phyloP scores from a whole-genome alignment of 306 rosid genomes.

The Vigna unguiculata region DNA sequence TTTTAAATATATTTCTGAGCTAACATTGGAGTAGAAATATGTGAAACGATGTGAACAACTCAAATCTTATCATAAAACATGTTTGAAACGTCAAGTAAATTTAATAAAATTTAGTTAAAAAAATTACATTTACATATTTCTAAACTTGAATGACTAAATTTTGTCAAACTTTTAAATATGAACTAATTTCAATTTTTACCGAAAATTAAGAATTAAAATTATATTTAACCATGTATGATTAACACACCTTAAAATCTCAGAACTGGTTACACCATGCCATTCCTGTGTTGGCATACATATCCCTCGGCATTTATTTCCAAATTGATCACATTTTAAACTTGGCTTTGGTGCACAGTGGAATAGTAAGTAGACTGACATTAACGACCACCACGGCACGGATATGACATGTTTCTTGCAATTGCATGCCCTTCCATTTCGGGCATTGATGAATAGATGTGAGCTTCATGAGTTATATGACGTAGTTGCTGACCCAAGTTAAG shows the following conservation, averaged over 20 bases:
- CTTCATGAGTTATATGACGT: background rate
- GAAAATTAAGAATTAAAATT: no score
- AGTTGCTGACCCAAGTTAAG: background rate
- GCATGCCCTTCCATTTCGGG: background rate
- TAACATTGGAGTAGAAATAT: no score
- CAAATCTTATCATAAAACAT: no score
- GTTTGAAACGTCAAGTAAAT: no score
- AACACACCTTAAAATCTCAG: background rate
- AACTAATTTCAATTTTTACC: no score
- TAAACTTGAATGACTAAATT: no score
- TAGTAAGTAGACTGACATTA: background rate
- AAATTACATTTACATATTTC: no score
- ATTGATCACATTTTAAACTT: constrained; percentile 33
- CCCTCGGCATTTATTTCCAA: background rate
- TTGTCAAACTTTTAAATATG: no score
- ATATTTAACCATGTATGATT: no score
- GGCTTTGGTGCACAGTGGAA: background rate
- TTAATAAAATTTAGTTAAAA: no score
- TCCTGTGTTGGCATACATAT: background rate
- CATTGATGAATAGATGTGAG: background rate
- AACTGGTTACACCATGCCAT: background rate
- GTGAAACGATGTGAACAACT: no score
- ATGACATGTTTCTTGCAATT: constrained; percentile 12
- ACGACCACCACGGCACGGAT: constrained; percentile 40
- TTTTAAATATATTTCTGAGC: no score